Evolutionary conservation across 768 basidiomycete species (phyloP).

Genomic region (Russula virescens): DNA sequence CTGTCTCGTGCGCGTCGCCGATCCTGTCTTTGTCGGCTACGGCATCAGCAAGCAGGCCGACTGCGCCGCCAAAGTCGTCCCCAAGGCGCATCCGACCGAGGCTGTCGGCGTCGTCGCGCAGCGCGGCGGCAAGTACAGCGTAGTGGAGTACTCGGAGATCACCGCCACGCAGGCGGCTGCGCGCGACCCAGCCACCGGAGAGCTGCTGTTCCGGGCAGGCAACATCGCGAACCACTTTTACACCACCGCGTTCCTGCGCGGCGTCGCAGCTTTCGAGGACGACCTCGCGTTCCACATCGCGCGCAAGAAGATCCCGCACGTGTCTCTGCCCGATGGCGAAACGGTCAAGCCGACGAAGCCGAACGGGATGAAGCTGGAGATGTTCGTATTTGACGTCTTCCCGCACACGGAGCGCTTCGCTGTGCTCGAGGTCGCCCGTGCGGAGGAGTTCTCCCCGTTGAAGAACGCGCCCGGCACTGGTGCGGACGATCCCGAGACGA

Average conservation of each 20-base stretch:
- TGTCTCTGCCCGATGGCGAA: slow-evolving; percentile 65
- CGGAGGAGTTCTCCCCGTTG: slow-evolving; percentile 92
- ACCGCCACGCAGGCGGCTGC: slow-evolving; percentile 79
- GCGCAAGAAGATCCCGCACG: slow-evolving; percentile 89
- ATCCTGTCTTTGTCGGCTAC: slow-evolving; percentile 95
- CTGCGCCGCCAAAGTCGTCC: slow-evolving; percentile 95
- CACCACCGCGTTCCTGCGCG: slow-evolving; percentile 75
- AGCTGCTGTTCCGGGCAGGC: slow-evolving; percentile 86
- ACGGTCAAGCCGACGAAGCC: slow-evolving; percentile 74
- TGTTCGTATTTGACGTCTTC: slow-evolving; percentile 99
- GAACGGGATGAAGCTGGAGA: slow-evolving; percentile 99
- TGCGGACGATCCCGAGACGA: slow-evolving; percentile 86
- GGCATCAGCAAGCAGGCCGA: slow-evolving; percentile 84
- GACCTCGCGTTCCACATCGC: slow-evolving; percentile 97
- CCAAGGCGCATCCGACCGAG: slow-evolving; percentile 80
- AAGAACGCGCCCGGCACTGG: slow-evolving; percentile 96
- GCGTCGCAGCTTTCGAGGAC: slow-evolving; percentile 75
- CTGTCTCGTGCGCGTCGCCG: slow-evolving; percentile 95
- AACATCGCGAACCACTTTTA: slow-evolving; percentile 99
- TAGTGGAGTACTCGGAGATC: slow-evolving; percentile 98
- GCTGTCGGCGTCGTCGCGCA: slow-evolving; percentile 92
- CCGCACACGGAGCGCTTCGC: slow-evolving; percentile 79
- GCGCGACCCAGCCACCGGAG: slow-evolving; percentile 59
- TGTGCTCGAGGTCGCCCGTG: slow-evolving; percentile 81
- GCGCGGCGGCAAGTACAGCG: slow-evolving; percentile 77